Conservation (phyloP, 257 asterid species). For the Fraxinus anomala region DNA sequence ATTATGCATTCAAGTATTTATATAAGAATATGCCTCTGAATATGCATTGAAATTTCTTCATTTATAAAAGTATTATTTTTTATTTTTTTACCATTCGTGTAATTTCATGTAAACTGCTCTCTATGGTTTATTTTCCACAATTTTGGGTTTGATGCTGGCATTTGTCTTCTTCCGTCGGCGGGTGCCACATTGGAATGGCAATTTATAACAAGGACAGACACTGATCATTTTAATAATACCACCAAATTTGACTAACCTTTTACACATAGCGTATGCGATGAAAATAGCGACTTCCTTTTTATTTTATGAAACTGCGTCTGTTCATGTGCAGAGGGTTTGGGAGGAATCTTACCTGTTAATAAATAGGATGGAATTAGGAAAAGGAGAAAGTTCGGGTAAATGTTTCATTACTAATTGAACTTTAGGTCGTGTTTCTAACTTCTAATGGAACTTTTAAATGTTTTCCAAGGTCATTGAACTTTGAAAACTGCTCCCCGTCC, state of each 20-base stretch:
- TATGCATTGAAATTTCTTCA: not conserved
- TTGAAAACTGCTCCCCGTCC: no score
- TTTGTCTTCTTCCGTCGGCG: constrained; percentile 9
- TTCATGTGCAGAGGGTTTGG: no score
- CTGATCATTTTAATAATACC: not conserved
- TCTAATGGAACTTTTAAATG: no score
- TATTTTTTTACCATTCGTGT: not conserved
- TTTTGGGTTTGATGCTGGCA: not conserved
- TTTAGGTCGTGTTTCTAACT: no score
- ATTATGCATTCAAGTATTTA: not conserved
- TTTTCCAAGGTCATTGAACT: no score
- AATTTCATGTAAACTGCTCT: not conserved
- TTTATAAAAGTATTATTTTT: no score
- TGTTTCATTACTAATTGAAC: no score
- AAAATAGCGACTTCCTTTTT: no score
- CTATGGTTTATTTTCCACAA: not conserved
- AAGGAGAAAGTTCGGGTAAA: no score
- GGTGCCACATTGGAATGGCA: not conserved
- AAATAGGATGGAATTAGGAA: no score
- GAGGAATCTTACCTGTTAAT: no score
- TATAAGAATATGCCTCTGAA: not conserved
- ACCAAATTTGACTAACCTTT: not conserved
- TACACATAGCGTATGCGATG: not conserved
- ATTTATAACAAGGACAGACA: not conserved
- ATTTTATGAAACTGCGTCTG: no score